Conservation (phyloP, 1,284 basidiomycete species). For the Tremellales sp. region DNA sequence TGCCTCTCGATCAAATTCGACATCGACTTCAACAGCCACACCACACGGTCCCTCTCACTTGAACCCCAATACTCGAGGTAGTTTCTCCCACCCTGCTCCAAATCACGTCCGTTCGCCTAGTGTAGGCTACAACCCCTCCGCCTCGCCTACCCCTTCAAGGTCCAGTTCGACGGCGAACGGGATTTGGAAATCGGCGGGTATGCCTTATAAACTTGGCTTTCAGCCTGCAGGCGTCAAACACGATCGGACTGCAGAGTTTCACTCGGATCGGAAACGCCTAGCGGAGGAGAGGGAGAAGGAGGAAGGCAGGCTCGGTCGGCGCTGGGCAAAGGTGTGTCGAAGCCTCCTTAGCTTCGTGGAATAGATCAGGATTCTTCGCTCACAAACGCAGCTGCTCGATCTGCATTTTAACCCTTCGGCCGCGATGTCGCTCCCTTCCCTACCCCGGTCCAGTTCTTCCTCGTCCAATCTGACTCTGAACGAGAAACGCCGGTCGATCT, state of each 20-base stretch:
- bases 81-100: conserved; percentile 8
- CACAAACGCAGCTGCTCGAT: conserved; percentile 57
- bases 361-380: neutral
- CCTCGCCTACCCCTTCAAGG: conserved; percentile 14
- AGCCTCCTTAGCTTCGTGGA: neutral
- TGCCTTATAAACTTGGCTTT: conserved; percentile 72
- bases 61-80: conserved; percentile 13
- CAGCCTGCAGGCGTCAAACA: conserved; percentile 71
- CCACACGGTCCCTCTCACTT: conserved; percentile 21
- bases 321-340: conserved; percentile 65
- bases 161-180: conserved; percentile 23
- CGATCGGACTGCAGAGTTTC: conserved; percentile 71
- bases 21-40: neutral
- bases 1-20: conserved; percentile 6
- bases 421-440: conserved; percentile 8
- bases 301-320: conserved; percentile 69
- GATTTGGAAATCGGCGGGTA: conserved; percentile 19
- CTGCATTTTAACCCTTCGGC: conserved; percentile 66
- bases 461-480: conserved; percentile 29
- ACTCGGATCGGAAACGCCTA: conserved; percentile 56
- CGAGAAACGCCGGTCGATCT: conserved; percentile 23
- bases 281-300: conserved; percentile 67
- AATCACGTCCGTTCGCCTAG: conserved; percentile 12
- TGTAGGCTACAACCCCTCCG: conserved; percentile 8
- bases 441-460: conserved; percentile 21